Evolutionary conservation across 352 stramenopile genomes (phyloP), one percentile per base, ranked within the genome.

Genomic region (Blastocystis sp.): DNA sequence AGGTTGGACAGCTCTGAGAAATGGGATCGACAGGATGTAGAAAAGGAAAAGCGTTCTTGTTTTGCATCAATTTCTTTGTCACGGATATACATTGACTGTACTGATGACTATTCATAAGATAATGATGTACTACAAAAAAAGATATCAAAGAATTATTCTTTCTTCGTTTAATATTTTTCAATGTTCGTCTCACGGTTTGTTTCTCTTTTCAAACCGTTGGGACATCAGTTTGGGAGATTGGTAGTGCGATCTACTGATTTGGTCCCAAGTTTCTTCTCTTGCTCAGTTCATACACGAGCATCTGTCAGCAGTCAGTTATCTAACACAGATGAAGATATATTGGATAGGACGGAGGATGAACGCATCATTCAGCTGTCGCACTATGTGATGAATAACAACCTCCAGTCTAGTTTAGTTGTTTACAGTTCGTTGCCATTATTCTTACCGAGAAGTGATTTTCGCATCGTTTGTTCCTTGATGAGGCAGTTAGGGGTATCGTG

Each of bases 11-110:
- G 62, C 93, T 93, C 91, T 93, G 94, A 56, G 77, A 90, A 26
- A 95, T 91, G 0, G 93, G 93, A 66, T 96, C 93, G 61, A 96
- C 93, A 55, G 92, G 93, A 56, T 92, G 91, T 76, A 94, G 94
- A 84, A 96, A 95, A 20, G 47, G 55, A 50, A 34, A 77, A 5
- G 55, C 41, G 45, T 88, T 88, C 6, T 88, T 59, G 59, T 88
- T 34, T 34, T 64, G 43, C 77, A 88, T 88, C 43, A 88, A 59
- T 34, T 34, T 34, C 29, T 34, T 34, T 34, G 29, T 34, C 1
- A 34, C 29, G 29, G 29, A 34, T 34, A 34, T 34, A 34, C 29
- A 34, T 34, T 34, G 29, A 34, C 29, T 34, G 29, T 34, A 34
- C 1, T 34, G 29, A 34, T 34, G 29, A 34, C 29, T 34, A 34